Percentiles rank a stretch among this genome's conserved stretches.
Evolutionary conservation across 176 grass and related monocot genomes (phyloP).

Genomic region (Oryza glaberrima): DNA sequence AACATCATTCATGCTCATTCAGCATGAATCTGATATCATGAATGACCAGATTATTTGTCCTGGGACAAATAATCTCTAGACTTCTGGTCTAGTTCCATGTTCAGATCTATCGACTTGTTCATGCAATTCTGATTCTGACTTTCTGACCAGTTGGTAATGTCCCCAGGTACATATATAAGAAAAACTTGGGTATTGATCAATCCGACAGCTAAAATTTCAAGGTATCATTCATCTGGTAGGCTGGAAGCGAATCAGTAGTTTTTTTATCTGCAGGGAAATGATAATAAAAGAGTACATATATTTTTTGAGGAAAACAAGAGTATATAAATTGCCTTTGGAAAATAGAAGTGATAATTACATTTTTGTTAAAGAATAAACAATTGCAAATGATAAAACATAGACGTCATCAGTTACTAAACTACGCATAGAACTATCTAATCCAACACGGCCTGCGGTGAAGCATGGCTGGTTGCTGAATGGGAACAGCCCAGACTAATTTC

Average conservation of each 20-base stretch:
- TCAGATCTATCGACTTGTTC: background rate
- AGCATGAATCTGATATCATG: too few species aligned
- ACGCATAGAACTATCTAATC: background rate
- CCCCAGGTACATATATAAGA: background rate
- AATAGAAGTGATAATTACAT: background rate
- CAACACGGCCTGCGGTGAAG: too few species aligned
- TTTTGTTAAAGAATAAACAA: background rate
- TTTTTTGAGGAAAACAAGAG: too few species aligned
- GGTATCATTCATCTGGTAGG: background rate
- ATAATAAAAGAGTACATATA: too few species aligned
- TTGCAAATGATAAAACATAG: background rate
- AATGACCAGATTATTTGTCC: too few species aligned
- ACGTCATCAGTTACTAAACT: background rate
- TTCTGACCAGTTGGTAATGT: background rate
- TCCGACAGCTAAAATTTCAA: background rate
- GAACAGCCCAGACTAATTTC: too few species aligned
- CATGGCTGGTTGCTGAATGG: background rate
- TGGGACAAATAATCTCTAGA: background rate
- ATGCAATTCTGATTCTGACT: background rate
- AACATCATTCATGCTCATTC: too few species aligned
- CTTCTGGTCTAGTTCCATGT: background rate
- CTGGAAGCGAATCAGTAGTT: too few species aligned
- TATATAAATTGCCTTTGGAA: background rate
- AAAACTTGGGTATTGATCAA: background rate
- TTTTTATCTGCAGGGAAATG: too few species aligned